A percentile compares a stretch with the other conserved stretches of the same genome.
These are phyloP conservation scores for Umbelopsis isabellina DNA, from an alignment of 192 early-diverging fungal species.

Conservation along the genomic window DNA sequence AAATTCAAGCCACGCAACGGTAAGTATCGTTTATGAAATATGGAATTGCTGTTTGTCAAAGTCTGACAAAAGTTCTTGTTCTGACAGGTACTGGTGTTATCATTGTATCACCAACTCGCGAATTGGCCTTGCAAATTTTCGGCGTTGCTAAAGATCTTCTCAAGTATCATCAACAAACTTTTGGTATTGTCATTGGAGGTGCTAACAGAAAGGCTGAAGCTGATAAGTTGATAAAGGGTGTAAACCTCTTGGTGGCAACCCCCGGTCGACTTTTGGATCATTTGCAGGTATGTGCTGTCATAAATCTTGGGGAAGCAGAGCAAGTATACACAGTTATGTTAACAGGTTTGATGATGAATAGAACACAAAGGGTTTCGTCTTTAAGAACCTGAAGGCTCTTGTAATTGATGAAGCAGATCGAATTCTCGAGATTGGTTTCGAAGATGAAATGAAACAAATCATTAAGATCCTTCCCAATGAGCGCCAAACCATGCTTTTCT, in stretches of 20 bases:
- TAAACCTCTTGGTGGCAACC: constrained; percentile 95
- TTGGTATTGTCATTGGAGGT: constrained; percentile 98
- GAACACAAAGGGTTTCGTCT: constrained; percentile 95
- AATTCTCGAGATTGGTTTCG: constrained; percentile 97
- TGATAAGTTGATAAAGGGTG: constrained; percentile 94
- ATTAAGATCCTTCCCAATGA: constrained; percentile 90
- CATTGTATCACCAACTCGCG: constrained; percentile 97
- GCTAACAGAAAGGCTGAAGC: constrained; percentile 96
- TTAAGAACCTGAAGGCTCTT: constrained; percentile 92
- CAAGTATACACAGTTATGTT: background rate
- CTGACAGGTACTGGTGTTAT: constrained; percentile 83
- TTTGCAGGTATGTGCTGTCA: constrained; percentile 67
- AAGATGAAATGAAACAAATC: constrained; percentile 98
- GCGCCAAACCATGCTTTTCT: constrained; percentile 98
- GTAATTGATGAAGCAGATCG: constrained; percentile 98
- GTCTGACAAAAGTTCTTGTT: background rate
- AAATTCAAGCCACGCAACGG: constrained; percentile 98
- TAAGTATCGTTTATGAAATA: constrained; percentile 26
- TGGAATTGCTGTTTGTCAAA: background rate
- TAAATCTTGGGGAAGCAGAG: background rate
- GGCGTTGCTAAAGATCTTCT: constrained; percentile 96
- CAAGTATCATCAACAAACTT: constrained; percentile 95
- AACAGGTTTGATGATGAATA: constrained; percentile 16
- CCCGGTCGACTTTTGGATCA: constrained; percentile 98
- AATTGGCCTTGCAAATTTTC: constrained; percentile 98